These are phyloP conservation scores for Stylonectria norvegica DNA, from an alignment of 2,329 filamentous ascomycete species.

Conservation along the genomic window DNA sequence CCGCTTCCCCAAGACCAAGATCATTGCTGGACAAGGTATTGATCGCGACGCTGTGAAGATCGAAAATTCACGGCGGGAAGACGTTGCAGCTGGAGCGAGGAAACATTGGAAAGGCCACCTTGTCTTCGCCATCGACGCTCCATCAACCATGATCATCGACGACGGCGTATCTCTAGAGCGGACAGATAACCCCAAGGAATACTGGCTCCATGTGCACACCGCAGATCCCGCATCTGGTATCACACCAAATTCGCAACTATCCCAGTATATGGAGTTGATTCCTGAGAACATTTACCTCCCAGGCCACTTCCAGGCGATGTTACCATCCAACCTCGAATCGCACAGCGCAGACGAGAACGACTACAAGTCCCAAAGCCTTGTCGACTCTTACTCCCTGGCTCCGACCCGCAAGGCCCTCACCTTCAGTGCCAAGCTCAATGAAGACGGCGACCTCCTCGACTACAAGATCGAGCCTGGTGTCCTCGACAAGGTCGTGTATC, in stretches of 20 bases:
- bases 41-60: constrained; percentile 30
- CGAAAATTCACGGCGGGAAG: constrained; percentile 36
- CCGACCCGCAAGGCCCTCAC: constrained; percentile 53
- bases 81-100: constrained; percentile 49
- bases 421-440: constrained; percentile 58
- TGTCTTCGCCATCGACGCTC: constrained; percentile 71
- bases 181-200: constrained; percentile 49
- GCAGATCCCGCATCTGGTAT: constrained; percentile 76
- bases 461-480: constrained; percentile 51
- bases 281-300: constrained; percentile 59
- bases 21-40: constrained; percentile 43
- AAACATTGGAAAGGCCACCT: constrained; percentile 56
- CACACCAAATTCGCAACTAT: constrained; percentile 53
- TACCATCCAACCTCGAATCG: constrained; percentile 39
- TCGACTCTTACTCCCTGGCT: constrained; percentile 54
- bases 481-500: constrained; percentile 53
- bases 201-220: constrained; percentile 75
- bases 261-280: constrained; percentile 58
- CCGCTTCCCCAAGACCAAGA: constrained; percentile 48
- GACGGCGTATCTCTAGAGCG: constrained; percentile 72
- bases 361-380: constrained; percentile 36
- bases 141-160: constrained; percentile 67
- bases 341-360: constrained; percentile 30
- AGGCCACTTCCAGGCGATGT: constrained; percentile 57
- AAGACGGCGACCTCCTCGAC: constrained; percentile 51